Evolutionary conservation across 306 rosid species (phyloP).

Genomic region (Delonix regia): DNA sequence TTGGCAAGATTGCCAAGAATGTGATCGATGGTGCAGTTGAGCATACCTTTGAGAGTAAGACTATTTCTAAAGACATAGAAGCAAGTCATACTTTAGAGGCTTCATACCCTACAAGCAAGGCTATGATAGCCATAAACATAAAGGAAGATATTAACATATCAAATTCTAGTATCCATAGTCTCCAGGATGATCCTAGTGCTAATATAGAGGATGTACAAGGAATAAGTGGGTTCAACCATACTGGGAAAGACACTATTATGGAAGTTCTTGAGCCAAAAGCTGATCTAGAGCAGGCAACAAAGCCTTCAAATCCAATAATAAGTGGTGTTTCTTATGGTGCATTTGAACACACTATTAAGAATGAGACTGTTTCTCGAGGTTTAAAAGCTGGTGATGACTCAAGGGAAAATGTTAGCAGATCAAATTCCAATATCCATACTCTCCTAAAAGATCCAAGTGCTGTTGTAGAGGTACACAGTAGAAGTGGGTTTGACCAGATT

Average conservation of each 20-base stretch:
- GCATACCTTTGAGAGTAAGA: slow-evolving; percentile 3
- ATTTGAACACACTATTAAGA: not conserved
- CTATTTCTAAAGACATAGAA: slow-evolving; percentile 26
- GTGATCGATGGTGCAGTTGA: slow-evolving; percentile 11
- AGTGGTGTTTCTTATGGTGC: slow-evolving; percentile 23
- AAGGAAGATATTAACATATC: slow-evolving; percentile 24
- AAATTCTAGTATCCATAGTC: not conserved
- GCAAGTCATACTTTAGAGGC: slow-evolving; percentile 21
- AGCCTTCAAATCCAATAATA: slow-evolving; percentile 8
- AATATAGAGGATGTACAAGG: slow-evolving; percentile 21
- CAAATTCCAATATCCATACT: not conserved
- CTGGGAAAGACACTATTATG: slow-evolving; percentile 12
- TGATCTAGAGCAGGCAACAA: slow-evolving; percentile 21
- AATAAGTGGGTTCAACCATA: slow-evolving; percentile 23
- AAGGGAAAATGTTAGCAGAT: slow-evolving; percentile 16
- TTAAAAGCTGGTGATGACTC: slow-evolving; percentile 25
- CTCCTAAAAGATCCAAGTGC: slow-evolving; percentile 7
- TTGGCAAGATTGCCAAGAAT: slow-evolving; percentile 5
- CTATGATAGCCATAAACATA: slow-evolving; percentile 15
- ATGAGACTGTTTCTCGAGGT: not conserved
- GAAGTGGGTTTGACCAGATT: slow-evolving; percentile 27
- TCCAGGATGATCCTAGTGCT: slow-evolving; percentile 9
- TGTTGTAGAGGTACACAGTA: slow-evolving; percentile 22
- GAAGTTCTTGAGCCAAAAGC: slow-evolving; percentile 31
- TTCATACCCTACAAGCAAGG: not conserved